phyloP scores from a whole-genome alignment of 495 filamentous ascomycete genomes.

The Podospora sp. region DNA sequence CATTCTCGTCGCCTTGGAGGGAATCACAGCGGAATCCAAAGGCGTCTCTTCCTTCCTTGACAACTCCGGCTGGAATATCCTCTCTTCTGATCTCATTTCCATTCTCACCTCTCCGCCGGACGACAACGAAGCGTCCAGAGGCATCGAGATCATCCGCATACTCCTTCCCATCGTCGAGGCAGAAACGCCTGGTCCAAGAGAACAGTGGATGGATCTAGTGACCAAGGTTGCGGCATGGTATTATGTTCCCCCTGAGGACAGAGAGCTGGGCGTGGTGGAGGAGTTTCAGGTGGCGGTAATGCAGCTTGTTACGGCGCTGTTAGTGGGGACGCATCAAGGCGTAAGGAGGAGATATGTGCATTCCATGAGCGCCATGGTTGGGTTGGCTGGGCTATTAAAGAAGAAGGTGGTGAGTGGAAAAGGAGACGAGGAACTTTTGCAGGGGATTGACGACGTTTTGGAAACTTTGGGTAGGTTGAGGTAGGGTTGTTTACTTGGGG shows the following conservation, averaged over 20 bases:
- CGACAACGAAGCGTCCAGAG: constrained; percentile 43
- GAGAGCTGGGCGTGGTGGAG: constrained; percentile 29
- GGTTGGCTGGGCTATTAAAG: constrained; percentile 42
- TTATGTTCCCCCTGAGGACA: constrained; percentile 27
- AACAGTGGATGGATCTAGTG: constrained; percentile 54
- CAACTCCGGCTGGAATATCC: constrained; percentile 52
- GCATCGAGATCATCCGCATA: constrained; percentile 56
- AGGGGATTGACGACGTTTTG: constrained; percentile 15
- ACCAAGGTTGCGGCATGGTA: constrained; percentile 42
- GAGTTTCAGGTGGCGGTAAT: constrained; percentile 54
- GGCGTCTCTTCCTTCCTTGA: constrained; percentile 49
- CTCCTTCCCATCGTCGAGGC: constrained; percentile 50
- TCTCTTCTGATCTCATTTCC: constrained; percentile 49
- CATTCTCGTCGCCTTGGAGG: constrained; percentile 57
- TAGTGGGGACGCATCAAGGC: constrained; percentile 48
- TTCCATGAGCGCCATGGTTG: constrained; percentile 42
- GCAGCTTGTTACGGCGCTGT: constrained; percentile 52
- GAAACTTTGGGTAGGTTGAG: constrained; percentile 1
- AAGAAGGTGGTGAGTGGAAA: not conserved
- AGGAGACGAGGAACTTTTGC: constrained; percentile 3
- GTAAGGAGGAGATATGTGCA: constrained; percentile 50
- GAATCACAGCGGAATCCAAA: constrained; percentile 44
- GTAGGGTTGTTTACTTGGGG: not conserved
- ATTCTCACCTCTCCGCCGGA: constrained; percentile 32
- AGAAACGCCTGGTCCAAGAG: constrained; percentile 39